Percentiles rank a stretch among this genome's conserved stretches.
Conservation (phyloP, 768 basidiomycete genomes). For the Mycena galericulata region DNA sequence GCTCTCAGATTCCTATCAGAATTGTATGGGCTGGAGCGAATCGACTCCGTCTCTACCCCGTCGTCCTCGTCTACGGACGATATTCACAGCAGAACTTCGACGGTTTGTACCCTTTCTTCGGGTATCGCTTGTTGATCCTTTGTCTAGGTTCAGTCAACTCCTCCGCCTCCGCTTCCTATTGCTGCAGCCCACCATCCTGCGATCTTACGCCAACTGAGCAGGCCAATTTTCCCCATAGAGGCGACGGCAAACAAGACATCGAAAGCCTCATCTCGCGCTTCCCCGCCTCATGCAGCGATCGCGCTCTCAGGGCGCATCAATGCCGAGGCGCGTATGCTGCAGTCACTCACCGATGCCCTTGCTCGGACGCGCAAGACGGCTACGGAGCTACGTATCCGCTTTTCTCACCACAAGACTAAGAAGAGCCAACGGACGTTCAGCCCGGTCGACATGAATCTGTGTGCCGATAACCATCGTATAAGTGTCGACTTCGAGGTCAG, state of each 20-base stretch:
- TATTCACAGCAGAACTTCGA: not conserved
- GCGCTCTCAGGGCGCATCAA: conserved; percentile 39
- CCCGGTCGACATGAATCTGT: conserved; percentile 29
- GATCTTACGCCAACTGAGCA: conserved; percentile 48
- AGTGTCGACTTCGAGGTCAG: conserved; percentile 37
- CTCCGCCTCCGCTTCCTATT: conserved; percentile 49
- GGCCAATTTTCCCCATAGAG: conserved; percentile 43
- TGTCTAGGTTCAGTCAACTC: not conserved
- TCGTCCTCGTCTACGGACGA: too few species aligned
- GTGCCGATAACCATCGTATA: conserved; percentile 22
- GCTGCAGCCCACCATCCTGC: conserved; percentile 62
- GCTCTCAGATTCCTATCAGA: conserved; percentile 45
- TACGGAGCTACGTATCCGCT: conserved; percentile 20
- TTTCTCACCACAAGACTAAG: conserved; percentile 1
- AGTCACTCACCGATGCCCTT: conserved; percentile 40
- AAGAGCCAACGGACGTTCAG: not conserved
- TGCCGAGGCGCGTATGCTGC: conserved; percentile 40
- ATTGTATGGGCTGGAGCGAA: conserved; percentile 41
- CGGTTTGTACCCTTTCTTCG: not conserved
- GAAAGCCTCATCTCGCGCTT: too few species aligned
- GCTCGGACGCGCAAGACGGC: conserved; percentile 28
- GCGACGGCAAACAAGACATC: not conserved
- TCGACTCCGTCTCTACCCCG: not conserved
- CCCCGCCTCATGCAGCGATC: conserved; percentile 20
- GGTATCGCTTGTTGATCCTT: not conserved